Evolutionary conservation across 2,329 filamentous ascomycete genomes (phyloP), one percentile per base, ranked within the genome.

Genomic region (Sarocladiaceae sp.): DNA sequence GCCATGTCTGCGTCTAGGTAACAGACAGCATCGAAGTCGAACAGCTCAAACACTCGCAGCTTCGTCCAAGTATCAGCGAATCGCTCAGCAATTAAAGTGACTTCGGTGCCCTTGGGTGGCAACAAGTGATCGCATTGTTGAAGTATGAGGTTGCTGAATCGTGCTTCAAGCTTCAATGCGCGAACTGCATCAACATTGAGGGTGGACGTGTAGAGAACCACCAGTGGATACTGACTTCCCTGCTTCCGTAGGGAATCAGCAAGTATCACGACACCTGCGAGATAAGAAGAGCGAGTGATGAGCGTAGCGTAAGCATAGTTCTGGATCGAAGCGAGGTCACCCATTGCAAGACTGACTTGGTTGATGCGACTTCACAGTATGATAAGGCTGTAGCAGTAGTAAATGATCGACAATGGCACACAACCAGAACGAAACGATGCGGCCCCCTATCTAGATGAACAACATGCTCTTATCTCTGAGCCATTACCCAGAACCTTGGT

Each of bases 1-100:
- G 57, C 57, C 58, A 60, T 60, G 3, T 60, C 58, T 10, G 58
- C 58, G 4, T 60, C 58, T 1, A 60, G 55, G 23, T 58, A 60
- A 1, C 58, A 60, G 0, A 60, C 58, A 25, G 58, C 56, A 26
- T 60, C 58, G 15, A 57, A 60, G 20, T 50, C 53, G 15, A 59
- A 52, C 0, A 60, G 22, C 22, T 60, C 52, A 47, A 60, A 60
- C 1, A 58, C 56, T 0, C 58, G 53, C 3, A 60, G 52, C 12
- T 60, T 60, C 0, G 58, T 60, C 58, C 58, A 60, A 0, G 58
- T 60, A 10, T 60, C 57, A 0, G 47, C 52, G 4, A 60, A 60
- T 13, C 58, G 56, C 49, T 59, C 58, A 0, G 58, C 58, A 2
- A 60, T 60, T 3, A 60, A 47, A 3, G 52, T 59, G 39, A 58